Base-by-base conservation (phyloP, 345 rosid species). In the Populus tremula region DNA sequence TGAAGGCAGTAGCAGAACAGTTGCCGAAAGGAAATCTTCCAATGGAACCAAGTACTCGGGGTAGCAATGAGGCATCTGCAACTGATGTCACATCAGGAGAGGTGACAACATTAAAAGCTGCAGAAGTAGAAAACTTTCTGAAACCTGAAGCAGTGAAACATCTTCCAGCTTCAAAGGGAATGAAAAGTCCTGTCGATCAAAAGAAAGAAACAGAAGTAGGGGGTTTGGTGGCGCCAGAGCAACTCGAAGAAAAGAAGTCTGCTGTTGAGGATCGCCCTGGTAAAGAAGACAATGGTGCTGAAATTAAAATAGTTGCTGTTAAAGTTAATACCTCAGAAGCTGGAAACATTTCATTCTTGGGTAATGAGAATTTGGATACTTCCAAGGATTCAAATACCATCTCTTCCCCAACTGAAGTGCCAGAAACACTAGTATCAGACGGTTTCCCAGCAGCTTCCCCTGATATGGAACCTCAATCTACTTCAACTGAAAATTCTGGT, bases 1-100 rank as follows among this genome's bases (percentile, higher is more conserved):
- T 91, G 74, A 96, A 93, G 88, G 87, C 90, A 43, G 97, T 88
- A 76, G 81, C 93, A 20, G 98, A 92, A 81, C 90, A 90, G 81
- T 80, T 85, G 82, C 91, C 97, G 41, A 84, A 88, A 83, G 93
- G 71, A 76, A 82, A 82, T 76, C 62, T 27, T 80, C 64, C 79
- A 2, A 23, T 43, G 10, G 92, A 87, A 76, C 71, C 81, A 68
- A 76, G 74, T 74, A 38, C 80, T 66, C 73, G 69, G 83, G 75
- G 62, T 49, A 81, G 31, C 71, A 87, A 83, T 66, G 90, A 83
- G 77, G 82, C 75, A 20, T 79, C 84, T 61, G 82, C 72, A 65
- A 18, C 41, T 27, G 87, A 82, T 68, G 81, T 73, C 74, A 69
- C 65, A 56, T 80, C 62, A 69, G 79, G 50, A 45, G 86, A 79